These are phyloP conservation scores for Tylopilus vinaceipallidus DNA, from an alignment of 768 basidiomycete genomes.

Conservation along the genomic window DNA sequence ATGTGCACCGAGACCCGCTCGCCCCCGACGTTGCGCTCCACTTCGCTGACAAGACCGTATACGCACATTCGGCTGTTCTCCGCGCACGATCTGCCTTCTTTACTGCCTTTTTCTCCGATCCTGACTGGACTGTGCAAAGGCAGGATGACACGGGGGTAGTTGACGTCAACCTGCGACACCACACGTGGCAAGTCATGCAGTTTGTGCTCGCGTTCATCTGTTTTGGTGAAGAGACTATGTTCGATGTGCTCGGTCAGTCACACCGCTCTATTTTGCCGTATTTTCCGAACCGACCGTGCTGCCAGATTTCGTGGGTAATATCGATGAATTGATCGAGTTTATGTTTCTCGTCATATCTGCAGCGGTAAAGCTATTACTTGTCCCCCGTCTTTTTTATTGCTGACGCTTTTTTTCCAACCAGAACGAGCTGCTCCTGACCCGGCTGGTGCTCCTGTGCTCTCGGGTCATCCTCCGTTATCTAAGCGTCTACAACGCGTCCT, in stretches of 20 bases:
- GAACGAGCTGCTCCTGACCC: slow-evolving; percentile 89
- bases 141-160: slow-evolving; percentile 54
- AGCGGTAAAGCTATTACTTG: slow-evolving; percentile 52
- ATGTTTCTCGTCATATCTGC: slow-evolving; percentile 84
- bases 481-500: slow-evolving; percentile 73
- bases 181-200: slow-evolving; percentile 70
- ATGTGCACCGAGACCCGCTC: slow-evolving; percentile 29
- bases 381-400: too few species aligned
- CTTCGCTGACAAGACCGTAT: slow-evolving; percentile 64
- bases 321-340: slow-evolving; percentile 81
- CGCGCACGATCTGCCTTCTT: slow-evolving; percentile 85
- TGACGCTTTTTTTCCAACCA: slow-evolving; percentile 25
- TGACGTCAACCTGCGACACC: slow-evolving; percentile 66
- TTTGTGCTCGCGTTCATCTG: slow-evolving; percentile 78
- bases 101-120: slow-evolving; percentile 75
- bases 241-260: slow-evolving; percentile 63
- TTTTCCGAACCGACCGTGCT: slow-evolving; percentile 1
- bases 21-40: slow-evolving; percentile 69
- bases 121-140: slow-evolving; percentile 74
- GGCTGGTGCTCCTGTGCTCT: slow-evolving; percentile 82
- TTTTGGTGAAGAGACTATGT: slow-evolving; percentile 70
- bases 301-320: slow-evolving; percentile 57
- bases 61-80: slow-evolving; percentile 72
- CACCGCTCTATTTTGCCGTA: not conserved
- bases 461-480: slow-evolving; percentile 63